Evolutionary conservation across 805 yeast species (phyloP).

Genomic region (Sungouiella thailandica): DNA sequence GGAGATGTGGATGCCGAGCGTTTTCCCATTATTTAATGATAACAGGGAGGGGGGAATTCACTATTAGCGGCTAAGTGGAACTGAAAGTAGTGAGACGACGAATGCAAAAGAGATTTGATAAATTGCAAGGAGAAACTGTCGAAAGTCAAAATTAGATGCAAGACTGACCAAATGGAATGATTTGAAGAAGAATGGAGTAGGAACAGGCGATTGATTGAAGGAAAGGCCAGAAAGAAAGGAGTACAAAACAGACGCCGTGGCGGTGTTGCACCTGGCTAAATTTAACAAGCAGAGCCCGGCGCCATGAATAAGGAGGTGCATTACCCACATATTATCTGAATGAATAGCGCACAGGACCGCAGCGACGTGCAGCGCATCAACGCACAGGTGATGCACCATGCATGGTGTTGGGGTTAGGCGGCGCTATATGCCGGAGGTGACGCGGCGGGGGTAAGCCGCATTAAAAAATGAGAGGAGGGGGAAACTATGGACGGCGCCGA

Average conservation of each 20-base stretch:
- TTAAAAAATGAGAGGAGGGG: too few relatives aligned
- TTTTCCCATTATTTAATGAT: conserved; percentile 1
- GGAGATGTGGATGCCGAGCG: conserved; percentile 3
- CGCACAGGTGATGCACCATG: not conserved
- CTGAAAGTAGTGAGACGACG: too few relatives aligned
- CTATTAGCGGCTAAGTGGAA: too few relatives aligned
- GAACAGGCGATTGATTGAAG: not conserved
- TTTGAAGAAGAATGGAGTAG: not conserved
- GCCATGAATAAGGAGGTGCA: conserved; percentile 1
- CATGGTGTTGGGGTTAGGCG: not conserved
- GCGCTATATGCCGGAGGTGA: not conserved
- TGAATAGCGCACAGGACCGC: not conserved
- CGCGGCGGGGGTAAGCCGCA: not conserved
- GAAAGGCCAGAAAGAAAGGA: not conserved
- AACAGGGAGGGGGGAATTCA: not conserved
- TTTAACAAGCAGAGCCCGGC: not conserved
- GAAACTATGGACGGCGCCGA: too few relatives aligned
- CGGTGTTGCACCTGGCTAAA: too few relatives aligned
- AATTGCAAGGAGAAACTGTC: too few relatives aligned
- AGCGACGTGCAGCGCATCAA: not conserved
- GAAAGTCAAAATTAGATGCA: not conserved
- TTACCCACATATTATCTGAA: not conserved
- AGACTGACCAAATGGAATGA: not conserved
- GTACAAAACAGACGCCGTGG: too few relatives aligned
- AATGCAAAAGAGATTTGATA: too few relatives aligned